These are phyloP conservation scores for Phytophthora pluvialis DNA, from an alignment of 352 stramenopile genomes.

Conservation along the genomic window DNA sequence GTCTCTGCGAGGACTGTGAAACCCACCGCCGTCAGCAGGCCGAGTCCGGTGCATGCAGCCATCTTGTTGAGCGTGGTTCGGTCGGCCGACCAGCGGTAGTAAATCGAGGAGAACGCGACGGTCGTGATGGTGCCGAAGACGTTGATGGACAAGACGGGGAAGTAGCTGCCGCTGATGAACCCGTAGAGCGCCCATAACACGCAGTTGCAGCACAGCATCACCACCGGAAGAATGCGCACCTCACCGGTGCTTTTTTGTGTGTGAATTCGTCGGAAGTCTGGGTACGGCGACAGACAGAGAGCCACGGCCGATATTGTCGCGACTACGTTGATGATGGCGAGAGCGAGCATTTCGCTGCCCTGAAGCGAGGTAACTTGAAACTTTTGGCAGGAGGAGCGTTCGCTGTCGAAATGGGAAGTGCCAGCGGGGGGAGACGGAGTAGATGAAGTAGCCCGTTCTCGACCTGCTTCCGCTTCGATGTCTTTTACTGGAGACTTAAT, in stretches of 20 bases:
- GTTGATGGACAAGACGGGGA: conserved; percentile 52
- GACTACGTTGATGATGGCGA: conserved; percentile 34
- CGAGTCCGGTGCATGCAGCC: conserved; percentile 10
- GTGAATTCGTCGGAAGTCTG: conserved; percentile 31
- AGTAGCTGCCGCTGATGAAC: conserved; percentile 38
- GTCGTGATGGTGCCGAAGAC: conserved; percentile 42
- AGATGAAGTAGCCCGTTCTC: not conserved
- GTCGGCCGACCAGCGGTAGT: conserved; percentile 27
- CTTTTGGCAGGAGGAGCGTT: not conserved
- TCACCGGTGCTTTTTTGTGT: conserved; percentile 36
- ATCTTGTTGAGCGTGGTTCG: conserved; percentile 26
- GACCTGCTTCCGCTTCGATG: not conserved
- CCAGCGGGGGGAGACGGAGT: not conserved
- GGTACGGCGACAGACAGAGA: conserved; percentile 35
- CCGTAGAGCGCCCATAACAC: conserved; percentile 51
- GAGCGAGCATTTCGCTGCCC: conserved; percentile 22
- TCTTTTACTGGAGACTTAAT: not conserved
- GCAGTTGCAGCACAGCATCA: conserved; percentile 50
- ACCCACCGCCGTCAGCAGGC: conserved; percentile 11
- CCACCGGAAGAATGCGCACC: conserved; percentile 45
- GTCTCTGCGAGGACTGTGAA: conserved; percentile 30
- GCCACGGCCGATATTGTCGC: conserved; percentile 25
- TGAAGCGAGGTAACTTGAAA: not conserved
- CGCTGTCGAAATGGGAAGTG: conserved; percentile 17
- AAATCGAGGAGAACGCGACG: conserved; percentile 39